Base-by-base conservation (phyloP, 2,329 filamentous ascomycete species). In the Monosporascus sp. region DNA sequence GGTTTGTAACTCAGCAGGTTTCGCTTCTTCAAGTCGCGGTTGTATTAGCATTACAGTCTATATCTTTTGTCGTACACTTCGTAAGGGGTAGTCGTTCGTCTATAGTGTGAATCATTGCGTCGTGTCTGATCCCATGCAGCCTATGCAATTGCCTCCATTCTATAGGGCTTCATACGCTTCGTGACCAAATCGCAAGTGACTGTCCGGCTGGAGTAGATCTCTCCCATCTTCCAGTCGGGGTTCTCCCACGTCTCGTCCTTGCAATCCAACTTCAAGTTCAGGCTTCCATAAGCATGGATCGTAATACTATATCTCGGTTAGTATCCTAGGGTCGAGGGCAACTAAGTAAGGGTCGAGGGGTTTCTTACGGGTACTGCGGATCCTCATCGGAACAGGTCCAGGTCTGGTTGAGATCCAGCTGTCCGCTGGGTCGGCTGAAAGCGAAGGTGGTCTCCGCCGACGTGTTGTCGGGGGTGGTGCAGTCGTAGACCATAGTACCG, bases 361-460 rank as follows among this genome's bases (percentile, higher is more conserved):
- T 27, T 35, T 65, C 68, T 63, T 57, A 72, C 69, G 72, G 70
- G 47, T 65, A 72, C 53, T 65, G 41, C 0, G 69, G 65, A 53
- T 77, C 73, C 15, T 55, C 35, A 31, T 74, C 72, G 45, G 59
- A 57, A 65, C 78, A 81, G 8, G 57, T 59, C 78, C 78, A 81
- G 3, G 69, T 74, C 68, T 81, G 77, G 64, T 76, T 76, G 56
- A 80, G 55, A 37, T 63, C 58, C 48, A 81, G 62, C 50, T 65
- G 54, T 6, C 64, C 61, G 27, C 59, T 58, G 4, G 73, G 66
- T 14, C 68, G 62, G 61, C 62, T 70, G 57, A 72, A 81, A 50
- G 68, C 68, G 55, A 81, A 82, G 0, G 63, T 69, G 3, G 71
- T 72, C 46, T 63, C 60, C 25, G 67, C 63, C n/a, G 56, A 58